Percentiles rank a stretch among this genome's conserved stretches.
Evolutionary conservation across 805 yeast genomes (phyloP).

Genomic region (Ogataea populi-albae): DNA sequence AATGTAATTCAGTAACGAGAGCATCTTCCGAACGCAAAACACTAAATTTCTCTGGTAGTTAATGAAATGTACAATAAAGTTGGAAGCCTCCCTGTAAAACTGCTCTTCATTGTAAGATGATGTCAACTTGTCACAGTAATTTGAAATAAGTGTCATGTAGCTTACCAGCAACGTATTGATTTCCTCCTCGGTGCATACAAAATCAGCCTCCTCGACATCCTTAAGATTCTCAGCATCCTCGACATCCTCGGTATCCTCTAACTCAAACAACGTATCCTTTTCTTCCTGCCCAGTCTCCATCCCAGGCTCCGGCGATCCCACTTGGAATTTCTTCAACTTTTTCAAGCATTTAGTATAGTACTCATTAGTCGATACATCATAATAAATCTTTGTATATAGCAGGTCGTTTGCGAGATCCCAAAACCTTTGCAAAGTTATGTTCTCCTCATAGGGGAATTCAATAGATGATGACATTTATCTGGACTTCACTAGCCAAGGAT

Average conservation of each 20-base stretch:
- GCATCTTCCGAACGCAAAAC: slow-evolving; percentile 49
- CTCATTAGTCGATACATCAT: slow-evolving; percentile 22
- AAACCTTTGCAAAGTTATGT: slow-evolving; percentile 27
- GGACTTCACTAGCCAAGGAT: no score
- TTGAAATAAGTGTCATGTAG: slow-evolving; percentile 30
- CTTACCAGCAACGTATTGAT: slow-evolving; percentile 35
- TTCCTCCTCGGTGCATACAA: slow-evolving; percentile 30
- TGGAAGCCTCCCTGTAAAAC: slow-evolving; percentile 28
- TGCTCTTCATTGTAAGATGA: slow-evolving; percentile 20
- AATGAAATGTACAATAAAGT: slow-evolving; percentile 23
- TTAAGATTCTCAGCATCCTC: slow-evolving; percentile 7
- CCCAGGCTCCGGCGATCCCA: slow-evolving; percentile 4
- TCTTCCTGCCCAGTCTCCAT: slow-evolving; percentile 2
- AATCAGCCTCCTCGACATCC: slow-evolving; percentile 14
- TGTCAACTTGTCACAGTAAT: slow-evolving; percentile 25
- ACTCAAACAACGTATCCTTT: slow-evolving; percentile 3
- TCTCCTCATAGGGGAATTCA: slow-evolving; percentile 23
- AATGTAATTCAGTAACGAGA: slow-evolving; percentile 40
- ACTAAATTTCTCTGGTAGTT: slow-evolving; percentile 36
- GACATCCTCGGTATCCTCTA: slow-evolving; percentile 2
- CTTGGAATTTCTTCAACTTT: slow-evolving; percentile 6
- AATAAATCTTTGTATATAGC: slow-evolving; percentile 27
- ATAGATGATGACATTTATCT: slow-evolving; percentile 10
- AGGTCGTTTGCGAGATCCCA: slow-evolving; percentile 33
- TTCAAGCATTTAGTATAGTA: slow-evolving; percentile 22